Evolutionary conservation across 2,329 filamentous ascomycete genomes (phyloP).

Genomic region (Ambrosiella beaveri): DNA sequence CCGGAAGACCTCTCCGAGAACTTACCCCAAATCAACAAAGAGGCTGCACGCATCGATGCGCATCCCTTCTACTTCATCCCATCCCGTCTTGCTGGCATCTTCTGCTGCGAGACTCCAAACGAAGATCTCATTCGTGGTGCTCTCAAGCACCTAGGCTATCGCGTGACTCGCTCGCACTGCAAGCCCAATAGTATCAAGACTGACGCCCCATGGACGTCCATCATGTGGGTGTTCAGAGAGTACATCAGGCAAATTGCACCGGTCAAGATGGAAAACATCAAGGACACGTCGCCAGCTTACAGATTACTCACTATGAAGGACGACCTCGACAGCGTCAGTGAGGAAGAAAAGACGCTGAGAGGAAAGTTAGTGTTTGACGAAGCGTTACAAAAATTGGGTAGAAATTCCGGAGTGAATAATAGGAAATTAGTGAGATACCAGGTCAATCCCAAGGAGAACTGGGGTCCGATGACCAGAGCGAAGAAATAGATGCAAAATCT

Average conservation of each 20-base stretch:
- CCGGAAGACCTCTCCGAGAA: slow-evolving; percentile 21
- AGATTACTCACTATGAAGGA: slow-evolving; percentile 35
- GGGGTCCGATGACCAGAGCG: slow-evolving; percentile 64
- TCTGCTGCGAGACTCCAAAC: slow-evolving; percentile 68
- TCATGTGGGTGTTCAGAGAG: slow-evolving; percentile 89
- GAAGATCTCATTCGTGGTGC: slow-evolving; percentile 68
- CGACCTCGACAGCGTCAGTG: slow-evolving; percentile 13
- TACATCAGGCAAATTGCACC: slow-evolving; percentile 72
- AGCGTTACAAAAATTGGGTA: slow-evolving; percentile 55
- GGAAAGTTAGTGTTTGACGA: slow-evolving; percentile 61
- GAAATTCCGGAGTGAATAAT: slow-evolving; percentile 35
- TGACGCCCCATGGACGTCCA: slow-evolving; percentile 71
- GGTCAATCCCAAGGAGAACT: slow-evolving; percentile 76
- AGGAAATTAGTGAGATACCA: slow-evolving; percentile 74
- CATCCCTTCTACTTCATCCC: slow-evolving; percentile 80
- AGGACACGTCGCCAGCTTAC: slow-evolving; percentile 52
- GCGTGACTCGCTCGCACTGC: slow-evolving; percentile 71
- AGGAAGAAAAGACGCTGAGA: slow-evolving; percentile 26
- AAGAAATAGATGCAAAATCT: slow-evolving; percentile 17
- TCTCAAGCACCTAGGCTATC: slow-evolving; percentile 62
- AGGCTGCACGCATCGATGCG: slow-evolving; percentile 49
- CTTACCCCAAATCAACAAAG: slow-evolving; percentile 24
- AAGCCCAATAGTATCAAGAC: slow-evolving; percentile 85
- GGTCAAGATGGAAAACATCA: slow-evolving; percentile 55
- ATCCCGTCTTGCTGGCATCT: slow-evolving; percentile 51